Evolutionary conservation across 176 grass and related monocot species (phyloP), one percentile per base, ranked within the genome.

Genomic region (Cymbopogon citratus): DNA sequence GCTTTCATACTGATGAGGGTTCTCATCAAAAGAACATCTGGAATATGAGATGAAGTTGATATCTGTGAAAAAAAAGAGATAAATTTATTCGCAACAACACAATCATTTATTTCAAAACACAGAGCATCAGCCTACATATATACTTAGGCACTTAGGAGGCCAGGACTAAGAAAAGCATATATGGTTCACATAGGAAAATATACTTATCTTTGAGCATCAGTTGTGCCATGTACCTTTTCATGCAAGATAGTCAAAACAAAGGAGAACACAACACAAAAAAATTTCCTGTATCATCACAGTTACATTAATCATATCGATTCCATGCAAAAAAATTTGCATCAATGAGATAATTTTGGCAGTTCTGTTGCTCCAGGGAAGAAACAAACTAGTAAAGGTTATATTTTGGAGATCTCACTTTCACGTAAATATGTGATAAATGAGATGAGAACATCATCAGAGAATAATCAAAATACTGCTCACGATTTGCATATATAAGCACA

Each of bases 31-130:
- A 49, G 57, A 9, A 74, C 69, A 86, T 62, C 36, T 49, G 19
- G 60, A 86, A 83, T 73, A 66, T 86, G 48, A 12, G 62, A n/a
- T 74, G 79, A 83, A 73, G 51, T 44, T 83, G 84, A 86, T 79
- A 84, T 68, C 49, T 86, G 46, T 59, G 40, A 48, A 61, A 39
- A 62, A 41, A 62, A 67, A 48, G 75, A 15, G 0, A 35, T 33
- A 57, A 52, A 5, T 23, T 76, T 62, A 45, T 43, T 73, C 41
- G 41, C 61, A 86, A 54, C 80, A 67, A 24, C 69, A 76, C 27
- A 78, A 23, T 67, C 59, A 61, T 86, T 51, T 51, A 61, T 86
- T 51, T 51, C 35, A 49, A 51, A 75, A 14, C 40, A 79, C 36
- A 71, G 51, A 14, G 27, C 28, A 24, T 74, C 27, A 66, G 43